A percentile compares a stretch with the other conserved stretches of the same genome.
phyloP scores from a whole-genome alignment of 139 green algal species.

The Spirogloea muscicola region DNA sequence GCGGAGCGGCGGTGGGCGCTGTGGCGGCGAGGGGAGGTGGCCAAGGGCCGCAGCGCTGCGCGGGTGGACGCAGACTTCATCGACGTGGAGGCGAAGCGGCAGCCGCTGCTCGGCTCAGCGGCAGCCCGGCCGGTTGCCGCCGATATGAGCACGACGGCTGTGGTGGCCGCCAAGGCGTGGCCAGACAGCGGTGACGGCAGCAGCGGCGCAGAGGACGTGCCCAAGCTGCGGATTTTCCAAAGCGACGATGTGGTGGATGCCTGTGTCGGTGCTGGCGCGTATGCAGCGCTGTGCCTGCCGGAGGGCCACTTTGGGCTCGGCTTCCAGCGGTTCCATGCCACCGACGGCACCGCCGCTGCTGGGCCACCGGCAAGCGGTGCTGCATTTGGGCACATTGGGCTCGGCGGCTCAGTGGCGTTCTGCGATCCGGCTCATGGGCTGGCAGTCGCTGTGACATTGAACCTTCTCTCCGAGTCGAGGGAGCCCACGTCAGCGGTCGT shows the following conservation, averaged over 20 bases:
- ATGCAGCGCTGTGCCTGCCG: background rate
- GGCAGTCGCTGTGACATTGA: constrained; percentile 33
- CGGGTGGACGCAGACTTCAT: too few relatives aligned
- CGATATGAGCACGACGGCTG: too few relatives aligned
- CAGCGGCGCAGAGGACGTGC: background rate
- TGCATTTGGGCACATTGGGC: constrained; percentile 35
- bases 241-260: constrained; percentile 7
- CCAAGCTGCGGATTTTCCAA: background rate
- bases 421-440: constrained; percentile 34
- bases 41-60: too few relatives aligned
- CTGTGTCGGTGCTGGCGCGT: constrained; percentile 4
- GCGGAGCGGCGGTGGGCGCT: too few relatives aligned
- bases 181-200: background rate
- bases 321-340: constrained; percentile 6
- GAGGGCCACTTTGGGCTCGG: constrained; percentile 18
- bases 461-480: constrained; percentile 6
- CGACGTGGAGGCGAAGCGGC: too few relatives aligned
- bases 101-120: too few relatives aligned
- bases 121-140: too few relatives aligned
- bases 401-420: constrained; percentile 29
- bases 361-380: background rate
- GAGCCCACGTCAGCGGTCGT: constrained; percentile 18
- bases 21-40: too few relatives aligned
- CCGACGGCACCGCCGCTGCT: background rate
- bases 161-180: too few relatives aligned